Evolutionary conservation across 176 grass and related monocot species (phyloP), one percentile per base, ranked within the genome.

Genomic region (Musa itinerans): DNA sequence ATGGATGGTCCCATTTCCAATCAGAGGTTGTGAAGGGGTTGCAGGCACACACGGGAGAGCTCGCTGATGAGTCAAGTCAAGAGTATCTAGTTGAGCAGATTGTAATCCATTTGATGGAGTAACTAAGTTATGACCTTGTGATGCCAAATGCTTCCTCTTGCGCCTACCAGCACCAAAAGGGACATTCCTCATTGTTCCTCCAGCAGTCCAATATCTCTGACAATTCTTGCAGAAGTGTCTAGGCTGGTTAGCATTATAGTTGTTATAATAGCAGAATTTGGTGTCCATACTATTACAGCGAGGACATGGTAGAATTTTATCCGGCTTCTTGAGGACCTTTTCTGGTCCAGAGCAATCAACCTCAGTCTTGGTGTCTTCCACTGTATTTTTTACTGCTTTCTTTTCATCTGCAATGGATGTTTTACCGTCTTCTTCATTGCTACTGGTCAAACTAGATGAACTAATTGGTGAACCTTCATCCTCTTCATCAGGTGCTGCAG

Each of bases 251-350:
- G 90, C 80, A 50, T 93, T 93, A 74, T 90, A 93, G 52, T 93
- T 93, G 68, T 94, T 94, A 80, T 94, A 94, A 52, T 94, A 94
- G 63, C 91, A 94, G 53, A 94, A 94, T 80, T 94, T 94, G 27
- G 91, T 94, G 43, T 90, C 91, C 88, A 94, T 87, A 78, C 91
- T 94, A 21, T 90, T 94, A 75, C 91, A 94, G 52, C 91, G 74
- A 80, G 91, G 91, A 54, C 88, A 94, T 34, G 91, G 85, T 55
- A 90, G 72, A 75, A 94, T 86, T 70, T 94, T 94, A 78, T 94
- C 91, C 50, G 91, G 91, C 75, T 94, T 94, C 76, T 94, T 94
- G 27, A 89, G 85, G 49, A 83, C 71, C 67, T 85, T 96, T 52
- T 91, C 88, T 78, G 86, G 79, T 26, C 80, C 74, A 78, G 27